A percentile compares a stretch with the other conserved stretches of the same genome.
Evolutionary conservation across 805 yeast genomes (phyloP).

Genomic region (Candida ascalaphidarum): DNA sequence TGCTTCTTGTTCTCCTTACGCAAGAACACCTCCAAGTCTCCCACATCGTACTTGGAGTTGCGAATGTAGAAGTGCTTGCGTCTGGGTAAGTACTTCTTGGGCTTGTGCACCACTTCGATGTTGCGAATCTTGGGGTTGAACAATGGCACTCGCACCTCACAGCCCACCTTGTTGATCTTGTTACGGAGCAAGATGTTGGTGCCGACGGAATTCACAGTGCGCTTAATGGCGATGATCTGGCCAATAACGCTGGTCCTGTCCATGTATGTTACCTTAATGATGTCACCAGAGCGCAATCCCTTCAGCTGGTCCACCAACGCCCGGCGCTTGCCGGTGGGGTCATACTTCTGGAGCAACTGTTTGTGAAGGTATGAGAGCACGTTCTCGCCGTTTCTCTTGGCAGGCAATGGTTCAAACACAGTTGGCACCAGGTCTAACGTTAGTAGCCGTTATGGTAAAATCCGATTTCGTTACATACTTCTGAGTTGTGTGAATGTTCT

Average conservation of each 20-base stretch:
- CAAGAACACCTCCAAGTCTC: constrained; percentile 46
- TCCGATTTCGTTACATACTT: too few relatives aligned
- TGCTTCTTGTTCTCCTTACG: constrained; percentile 7
- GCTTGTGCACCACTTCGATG: constrained; percentile 72
- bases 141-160: constrained; percentile 73
- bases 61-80: constrained; percentile 88
- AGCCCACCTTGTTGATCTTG: constrained; percentile 74
- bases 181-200: constrained; percentile 78
- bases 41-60: constrained; percentile 58
- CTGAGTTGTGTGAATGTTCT: too few relatives aligned
- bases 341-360: constrained; percentile 51
- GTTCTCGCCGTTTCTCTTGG: constrained; percentile 37
- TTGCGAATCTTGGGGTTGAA: constrained; percentile 72
- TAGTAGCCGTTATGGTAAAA: too few relatives aligned
- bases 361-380: constrained; percentile 38
- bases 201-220: constrained; percentile 51
- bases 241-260: constrained; percentile 69
- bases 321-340: constrained; percentile 63
- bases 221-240: constrained; percentile 66
- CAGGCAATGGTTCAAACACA: constrained; percentile 44
- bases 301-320: constrained; percentile 40
- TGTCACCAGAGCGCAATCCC: constrained; percentile 70
- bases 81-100: constrained; percentile 62
- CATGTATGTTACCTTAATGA: constrained; percentile 64
- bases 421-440: constrained; percentile 8